These are phyloP conservation scores for Scleroderma citrinum DNA, from an alignment of 768 basidiomycete species.

Conservation along the genomic window DNA sequence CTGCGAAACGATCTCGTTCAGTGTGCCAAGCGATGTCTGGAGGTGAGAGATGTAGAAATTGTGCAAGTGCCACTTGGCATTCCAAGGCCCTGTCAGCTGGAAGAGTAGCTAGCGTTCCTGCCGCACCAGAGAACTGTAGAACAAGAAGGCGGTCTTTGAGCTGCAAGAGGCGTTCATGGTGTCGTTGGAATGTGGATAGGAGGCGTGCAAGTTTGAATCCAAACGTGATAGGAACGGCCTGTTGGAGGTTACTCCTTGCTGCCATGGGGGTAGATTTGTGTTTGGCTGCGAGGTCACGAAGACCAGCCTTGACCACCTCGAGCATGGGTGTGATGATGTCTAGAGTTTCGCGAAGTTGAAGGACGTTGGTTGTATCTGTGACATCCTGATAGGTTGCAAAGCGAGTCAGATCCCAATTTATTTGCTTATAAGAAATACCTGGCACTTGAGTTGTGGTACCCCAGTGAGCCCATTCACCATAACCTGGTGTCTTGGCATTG, in stretches of 20 bases:
- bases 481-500: conserved; percentile 26
- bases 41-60: conserved; percentile 12
- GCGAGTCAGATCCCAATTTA: neutral
- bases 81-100: conserved; percentile 28
- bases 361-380: conserved; percentile 41
- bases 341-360: conserved; percentile 38
- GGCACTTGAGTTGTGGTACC: conserved; percentile 44
- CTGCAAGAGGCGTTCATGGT: conserved; percentile 32
- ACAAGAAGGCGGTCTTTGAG: conserved; percentile 34
- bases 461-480: conserved; percentile 45
- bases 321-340: conserved; percentile 27
- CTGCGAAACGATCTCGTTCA: conserved; percentile 39
- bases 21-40: conserved; percentile 34
- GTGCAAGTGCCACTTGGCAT: conserved; percentile 21
- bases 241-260: conserved; percentile 42
- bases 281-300: conserved; percentile 24
- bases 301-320: conserved; percentile 21
- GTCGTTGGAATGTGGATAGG: conserved; percentile 37
- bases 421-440: neutral
- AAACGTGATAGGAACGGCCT: conserved; percentile 43
- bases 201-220: conserved; percentile 44
- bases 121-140: conserved; percentile 41
- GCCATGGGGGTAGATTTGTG: conserved; percentile 39
- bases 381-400: conserved; percentile 32
- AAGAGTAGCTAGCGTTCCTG: conserved; percentile 41